phyloP scores from a whole-genome alignment of 2,329 filamentous ascomycete genomes.

The Lachnellula occidentalis region DNA sequence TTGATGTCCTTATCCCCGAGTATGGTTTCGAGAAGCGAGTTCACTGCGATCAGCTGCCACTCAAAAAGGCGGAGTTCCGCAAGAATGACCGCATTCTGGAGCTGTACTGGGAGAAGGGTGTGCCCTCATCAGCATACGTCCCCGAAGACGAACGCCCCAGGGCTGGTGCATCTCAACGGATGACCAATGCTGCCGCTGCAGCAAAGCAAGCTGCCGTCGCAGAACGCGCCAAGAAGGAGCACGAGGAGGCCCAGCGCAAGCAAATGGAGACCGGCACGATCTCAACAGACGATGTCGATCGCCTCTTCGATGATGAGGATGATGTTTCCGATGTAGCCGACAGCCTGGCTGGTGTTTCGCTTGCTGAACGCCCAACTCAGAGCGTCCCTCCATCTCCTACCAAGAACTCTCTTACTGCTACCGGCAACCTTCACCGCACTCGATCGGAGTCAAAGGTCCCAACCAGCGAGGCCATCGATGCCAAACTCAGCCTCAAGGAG shows the following conservation, averaged over 20 bases:
- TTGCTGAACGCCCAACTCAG: slow-evolving; percentile 85
- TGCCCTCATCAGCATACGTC: slow-evolving; percentile 90
- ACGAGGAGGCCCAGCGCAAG: slow-evolving; percentile 85
- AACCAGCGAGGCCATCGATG: slow-evolving; percentile 67
- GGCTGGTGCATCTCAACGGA: slow-evolving; percentile 66
- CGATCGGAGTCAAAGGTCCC: slow-evolving; percentile 92
- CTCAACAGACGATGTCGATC: slow-evolving; percentile 86
- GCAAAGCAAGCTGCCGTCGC: slow-evolving; percentile 77
- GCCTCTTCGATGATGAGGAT: slow-evolving; percentile 91
- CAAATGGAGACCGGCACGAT: slow-evolving; percentile 94
- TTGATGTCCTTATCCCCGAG: slow-evolving; percentile 95
- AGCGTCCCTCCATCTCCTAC: slow-evolving; percentile 90
- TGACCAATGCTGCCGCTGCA: slow-evolving; percentile 69
- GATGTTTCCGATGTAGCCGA: slow-evolving; percentile 80
- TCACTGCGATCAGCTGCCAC: slow-evolving; percentile 92
- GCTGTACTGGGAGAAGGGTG: slow-evolving; percentile 99
- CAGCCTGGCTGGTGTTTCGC: slow-evolving; percentile 82
- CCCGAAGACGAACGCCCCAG: slow-evolving; percentile 96
- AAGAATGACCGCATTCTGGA: slow-evolving; percentile 93
- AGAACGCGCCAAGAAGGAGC: slow-evolving; percentile 74
- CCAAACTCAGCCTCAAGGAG: slow-evolving; percentile 85
- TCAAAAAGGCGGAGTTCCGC: slow-evolving; percentile 99
- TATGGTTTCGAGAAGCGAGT: slow-evolving; percentile 99
- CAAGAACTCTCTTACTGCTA: slow-evolving; percentile 61
- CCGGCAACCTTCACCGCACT: slow-evolving; percentile 73